These are phyloP conservation scores for Glycine soja DNA, from an alignment of 306 rosid species.

Conservation along the genomic window DNA sequence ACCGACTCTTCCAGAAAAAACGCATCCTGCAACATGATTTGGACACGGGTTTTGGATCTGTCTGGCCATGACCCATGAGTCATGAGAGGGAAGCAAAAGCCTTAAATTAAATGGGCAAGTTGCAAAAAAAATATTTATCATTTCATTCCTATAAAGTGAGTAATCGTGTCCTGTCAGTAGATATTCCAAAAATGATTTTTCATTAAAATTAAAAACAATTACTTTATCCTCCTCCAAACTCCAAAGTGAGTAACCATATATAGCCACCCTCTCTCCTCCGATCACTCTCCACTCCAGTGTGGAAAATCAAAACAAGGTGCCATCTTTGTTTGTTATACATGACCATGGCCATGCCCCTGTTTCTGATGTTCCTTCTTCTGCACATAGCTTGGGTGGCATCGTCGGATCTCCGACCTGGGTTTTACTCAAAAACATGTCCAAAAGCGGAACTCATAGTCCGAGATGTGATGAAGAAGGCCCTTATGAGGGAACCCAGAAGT, in stretches of 20 bases:
- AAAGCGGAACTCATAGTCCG: slow-evolving; percentile 65
- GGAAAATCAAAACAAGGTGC: background rate
- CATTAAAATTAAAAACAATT: no score
- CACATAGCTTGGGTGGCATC: slow-evolving; percentile 38
- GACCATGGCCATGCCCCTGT: background rate
- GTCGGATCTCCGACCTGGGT: slow-evolving; percentile 60
- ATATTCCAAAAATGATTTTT: background rate
- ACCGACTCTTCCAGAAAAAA: no score
- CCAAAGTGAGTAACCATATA: background rate
- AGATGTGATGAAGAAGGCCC: slow-evolving; percentile 68
- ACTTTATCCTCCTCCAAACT: no score
- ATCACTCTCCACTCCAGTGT: background rate
- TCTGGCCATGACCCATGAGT: no score
- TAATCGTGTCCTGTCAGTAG: background rate
- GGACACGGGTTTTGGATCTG: no score
- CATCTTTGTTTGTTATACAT: background rate
- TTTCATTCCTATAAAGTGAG: background rate
- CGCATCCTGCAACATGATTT: no score
- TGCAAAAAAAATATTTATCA: background rate
- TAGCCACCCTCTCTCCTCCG: background rate
- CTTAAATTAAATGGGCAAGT: no score
- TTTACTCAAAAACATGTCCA: slow-evolving; percentile 68
- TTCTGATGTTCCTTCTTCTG: slow-evolving; percentile 44
- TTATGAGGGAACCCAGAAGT: slow-evolving; percentile 69
- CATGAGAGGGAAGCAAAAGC: no score